These are phyloP conservation scores for Termitomyces sp. DNA, from an alignment of 768 basidiomycete genomes.

Conservation along the genomic window DNA sequence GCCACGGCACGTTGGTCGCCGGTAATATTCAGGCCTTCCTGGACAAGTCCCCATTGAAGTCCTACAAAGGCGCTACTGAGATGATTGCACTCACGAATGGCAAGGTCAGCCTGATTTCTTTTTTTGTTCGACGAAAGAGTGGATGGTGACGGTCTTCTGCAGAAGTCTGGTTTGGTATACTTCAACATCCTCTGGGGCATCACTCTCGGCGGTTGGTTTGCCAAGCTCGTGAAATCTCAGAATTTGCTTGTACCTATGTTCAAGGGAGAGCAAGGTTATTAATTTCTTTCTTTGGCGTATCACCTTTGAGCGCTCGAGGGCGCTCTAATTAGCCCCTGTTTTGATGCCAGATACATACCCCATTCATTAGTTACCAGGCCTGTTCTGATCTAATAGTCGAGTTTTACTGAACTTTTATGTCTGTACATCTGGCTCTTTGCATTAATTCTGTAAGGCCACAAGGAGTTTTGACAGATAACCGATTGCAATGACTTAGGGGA, in stretches of 20 bases:
- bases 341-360: background rate
- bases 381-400: background rate
- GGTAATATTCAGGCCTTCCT: slow-evolving; percentile 46
- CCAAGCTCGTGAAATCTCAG: slow-evolving; percentile 34
- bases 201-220: slow-evolving; percentile 38
- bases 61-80: slow-evolving; percentile 47
- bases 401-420: too few relatives aligned
- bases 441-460: background rate
- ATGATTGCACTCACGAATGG: slow-evolving; percentile 55
- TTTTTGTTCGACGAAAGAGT: background rate
- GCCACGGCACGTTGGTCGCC: slow-evolving; percentile 40
- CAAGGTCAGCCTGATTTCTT: slow-evolving; percentile 29
- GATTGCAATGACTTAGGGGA: background rate
- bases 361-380: background rate
- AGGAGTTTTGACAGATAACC: background rate
- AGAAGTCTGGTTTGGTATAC: slow-evolving; percentile 39
- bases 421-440: too few relatives aligned
- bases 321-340: background rate
- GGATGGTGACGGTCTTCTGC: slow-evolving; percentile 3
- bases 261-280: slow-evolving; percentile 15
- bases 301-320: background rate
- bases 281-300: background rate
- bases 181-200: slow-evolving; percentile 42
- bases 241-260: slow-evolving; percentile 15
- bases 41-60: slow-evolving; percentile 23